These are phyloP conservation scores for Coniochaeta ligniaria DNA, from an alignment of 2,329 filamentous ascomycete species.

Conservation along the genomic window DNA sequence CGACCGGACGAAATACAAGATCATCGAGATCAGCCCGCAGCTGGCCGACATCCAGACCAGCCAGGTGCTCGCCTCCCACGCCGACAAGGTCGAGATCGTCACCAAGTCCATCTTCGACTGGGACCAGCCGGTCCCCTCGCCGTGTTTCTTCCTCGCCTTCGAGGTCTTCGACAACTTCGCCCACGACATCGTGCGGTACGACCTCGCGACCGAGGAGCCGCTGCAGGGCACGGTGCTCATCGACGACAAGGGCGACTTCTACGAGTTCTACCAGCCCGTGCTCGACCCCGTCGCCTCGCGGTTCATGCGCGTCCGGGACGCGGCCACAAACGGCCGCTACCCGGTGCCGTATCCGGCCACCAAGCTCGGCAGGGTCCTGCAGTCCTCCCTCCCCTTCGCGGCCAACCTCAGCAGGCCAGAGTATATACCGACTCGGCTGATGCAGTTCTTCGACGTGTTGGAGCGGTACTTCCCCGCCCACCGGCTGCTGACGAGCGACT, in stretches of 20 bases:
- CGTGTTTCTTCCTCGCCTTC: conserved; percentile 95
- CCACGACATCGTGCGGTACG: conserved; percentile 90
- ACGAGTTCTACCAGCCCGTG: conserved; percentile 79
- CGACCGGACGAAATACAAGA: conserved; percentile 83
- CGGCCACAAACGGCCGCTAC: conserved; percentile 59
- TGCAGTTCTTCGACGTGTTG: conserved; percentile 95
- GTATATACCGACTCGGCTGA: conserved; percentile 88
- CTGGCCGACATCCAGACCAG: conserved; percentile 72
- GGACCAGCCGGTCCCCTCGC: conserved; percentile 77
- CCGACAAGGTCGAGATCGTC: conserved; percentile 84
- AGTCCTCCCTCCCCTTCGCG: conserved; percentile 59
- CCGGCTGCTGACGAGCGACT: conserved; percentile 83
- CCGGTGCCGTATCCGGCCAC: conserved; percentile 52
- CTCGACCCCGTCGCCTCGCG: conserved; percentile 78
- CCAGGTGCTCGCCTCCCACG: conserved; percentile 54
- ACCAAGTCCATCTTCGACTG: conserved; percentile 95
- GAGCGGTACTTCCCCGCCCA: conserved; percentile 85
- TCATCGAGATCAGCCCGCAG: conserved; percentile 88
- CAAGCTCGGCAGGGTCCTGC: conserved; percentile 53
- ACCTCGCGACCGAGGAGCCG: conserved; percentile 70
- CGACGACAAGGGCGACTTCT: conserved; percentile 79
- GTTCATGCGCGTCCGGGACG: conserved; percentile 78
- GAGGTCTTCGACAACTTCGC: conserved; percentile 99
- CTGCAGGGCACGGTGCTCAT: conserved; percentile 87
- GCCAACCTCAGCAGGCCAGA: conserved; percentile 76